These are phyloP conservation scores for Prunella vulgaris DNA, from an alignment of 257 asterid species.

Conservation along the genomic window DNA sequence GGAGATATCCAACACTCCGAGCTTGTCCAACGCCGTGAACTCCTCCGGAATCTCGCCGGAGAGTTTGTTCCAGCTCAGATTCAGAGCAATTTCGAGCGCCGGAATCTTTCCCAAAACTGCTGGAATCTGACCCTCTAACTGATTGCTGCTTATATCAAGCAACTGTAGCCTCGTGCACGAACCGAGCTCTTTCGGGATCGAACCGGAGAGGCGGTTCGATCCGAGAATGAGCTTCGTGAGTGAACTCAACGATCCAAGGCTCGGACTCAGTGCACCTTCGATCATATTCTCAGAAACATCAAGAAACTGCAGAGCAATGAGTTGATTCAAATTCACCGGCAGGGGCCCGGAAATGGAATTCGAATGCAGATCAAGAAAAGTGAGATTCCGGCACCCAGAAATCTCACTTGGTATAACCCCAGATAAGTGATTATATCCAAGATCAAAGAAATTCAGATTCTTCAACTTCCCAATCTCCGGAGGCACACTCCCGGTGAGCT, in stretches of 20 bases:
- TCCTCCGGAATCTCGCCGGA: constrained; percentile 63
- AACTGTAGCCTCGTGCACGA: constrained; percentile 65
- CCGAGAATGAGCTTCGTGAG: constrained; percentile 66
- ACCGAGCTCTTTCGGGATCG: constrained; percentile 54
- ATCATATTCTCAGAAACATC: constrained; percentile 63
- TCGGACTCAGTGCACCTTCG: constrained; percentile 55
- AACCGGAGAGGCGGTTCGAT: constrained; percentile 52
- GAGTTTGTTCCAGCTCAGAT: constrained; percentile 66
- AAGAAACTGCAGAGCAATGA: constrained; percentile 52
- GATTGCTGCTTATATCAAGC: constrained; percentile 68
- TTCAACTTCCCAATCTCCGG: constrained; percentile 56
- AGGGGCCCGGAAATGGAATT: constrained; percentile 57
- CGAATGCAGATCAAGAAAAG: constrained; percentile 75
- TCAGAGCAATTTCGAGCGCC: constrained; percentile 62
- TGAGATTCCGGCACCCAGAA: constrained; percentile 64
- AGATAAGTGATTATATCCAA: constrained; percentile 56
- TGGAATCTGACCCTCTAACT: constrained; percentile 54
- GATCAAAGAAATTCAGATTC: constrained; percentile 64
- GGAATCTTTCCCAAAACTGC: constrained; percentile 61
- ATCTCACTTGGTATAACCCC: constrained; percentile 57
- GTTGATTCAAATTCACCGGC: constrained; percentile 47
- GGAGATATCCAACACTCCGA: constrained; percentile 70
- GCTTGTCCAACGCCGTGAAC: constrained; percentile 51
- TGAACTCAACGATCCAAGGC: constrained; percentile 55
- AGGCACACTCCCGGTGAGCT: constrained; percentile 59